phyloP scores from a whole-genome alignment of 768 basidiomycete species.

The Mycena galericulata region DNA sequence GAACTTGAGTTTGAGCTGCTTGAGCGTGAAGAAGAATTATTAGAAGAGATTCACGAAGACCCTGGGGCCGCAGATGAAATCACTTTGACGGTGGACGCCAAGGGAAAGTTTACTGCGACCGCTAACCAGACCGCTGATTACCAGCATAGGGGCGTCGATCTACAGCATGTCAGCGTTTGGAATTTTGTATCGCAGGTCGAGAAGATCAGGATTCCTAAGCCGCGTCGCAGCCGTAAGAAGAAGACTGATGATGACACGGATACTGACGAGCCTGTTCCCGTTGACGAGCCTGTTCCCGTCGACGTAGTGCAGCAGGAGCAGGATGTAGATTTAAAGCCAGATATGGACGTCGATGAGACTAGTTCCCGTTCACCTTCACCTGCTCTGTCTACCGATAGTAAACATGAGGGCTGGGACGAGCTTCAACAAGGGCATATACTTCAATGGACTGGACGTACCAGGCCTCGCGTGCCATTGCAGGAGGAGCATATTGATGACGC shows the following conservation, averaged over 20 bases:
- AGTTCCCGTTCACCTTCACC: too few species aligned
- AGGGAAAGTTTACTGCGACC: neutral
- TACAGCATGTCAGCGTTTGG: conserved; percentile 3
- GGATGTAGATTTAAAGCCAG: neutral
- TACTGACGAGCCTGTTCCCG: too few species aligned
- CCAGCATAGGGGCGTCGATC: neutral
- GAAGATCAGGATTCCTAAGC: neutral
- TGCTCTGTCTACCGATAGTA: too few species aligned
- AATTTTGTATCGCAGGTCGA: conserved; percentile 3
- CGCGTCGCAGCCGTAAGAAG: too few species aligned
- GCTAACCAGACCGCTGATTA: neutral
- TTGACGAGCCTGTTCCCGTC: too few species aligned
- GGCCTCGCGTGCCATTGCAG: neutral
- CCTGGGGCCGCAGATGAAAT: neutral
- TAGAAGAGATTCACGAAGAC: neutral
- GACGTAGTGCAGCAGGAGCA: too few species aligned
- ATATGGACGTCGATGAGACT: too few species aligned
- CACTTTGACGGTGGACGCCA: neutral
- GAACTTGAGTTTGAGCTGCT: too few species aligned
- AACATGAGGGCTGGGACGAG: too few species aligned
- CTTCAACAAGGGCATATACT: neutral
- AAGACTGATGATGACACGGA: too few species aligned
- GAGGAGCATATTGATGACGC: neutral
- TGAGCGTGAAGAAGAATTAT: neutral
- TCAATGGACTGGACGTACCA: neutral